Evolutionary conservation across 75 land plant genomes (phyloP).

Genomic region (Cunninghamia lanceolata): DNA sequence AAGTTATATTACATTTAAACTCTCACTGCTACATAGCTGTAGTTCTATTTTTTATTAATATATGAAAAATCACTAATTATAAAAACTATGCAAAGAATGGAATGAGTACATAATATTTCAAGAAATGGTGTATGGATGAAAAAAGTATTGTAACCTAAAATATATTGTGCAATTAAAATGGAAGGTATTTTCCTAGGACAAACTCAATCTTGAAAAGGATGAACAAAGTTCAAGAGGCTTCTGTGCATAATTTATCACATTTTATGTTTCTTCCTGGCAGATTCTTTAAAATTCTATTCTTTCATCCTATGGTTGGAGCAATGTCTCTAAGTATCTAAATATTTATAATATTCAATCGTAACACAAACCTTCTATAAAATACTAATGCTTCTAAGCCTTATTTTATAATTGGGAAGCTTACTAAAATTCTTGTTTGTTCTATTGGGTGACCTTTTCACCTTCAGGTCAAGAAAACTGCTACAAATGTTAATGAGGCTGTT

Average conservation of each 20-base stretch:
- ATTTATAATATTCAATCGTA: background rate
- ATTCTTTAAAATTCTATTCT: background rate
- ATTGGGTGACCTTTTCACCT: background rate
- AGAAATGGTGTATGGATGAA: background rate
- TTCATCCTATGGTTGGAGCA: background rate
- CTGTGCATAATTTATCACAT: background rate
- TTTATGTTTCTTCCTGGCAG: background rate
- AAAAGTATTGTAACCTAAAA: background rate
- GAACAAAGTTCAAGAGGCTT: background rate
- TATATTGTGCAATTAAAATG: background rate
- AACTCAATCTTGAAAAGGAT: background rate
- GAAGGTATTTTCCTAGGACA: background rate
- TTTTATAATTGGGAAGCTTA: background rate
- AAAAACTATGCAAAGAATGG: background rate
- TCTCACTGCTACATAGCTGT: background rate
- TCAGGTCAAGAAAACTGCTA: conserved; percentile 80
- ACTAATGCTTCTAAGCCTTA: background rate
- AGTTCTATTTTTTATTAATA: background rate
- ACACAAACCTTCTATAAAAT: background rate
- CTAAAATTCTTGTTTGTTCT: conserved; percentile 1
- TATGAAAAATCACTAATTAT: background rate
- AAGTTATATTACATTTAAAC: background rate
- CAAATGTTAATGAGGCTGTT: conserved; percentile 79
- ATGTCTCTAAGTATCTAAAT: background rate
- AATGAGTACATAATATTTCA: background rate